Evolutionary conservation across 176 grass and related monocot genomes (phyloP).

Genomic region (Neostapfia colusana): DNA sequence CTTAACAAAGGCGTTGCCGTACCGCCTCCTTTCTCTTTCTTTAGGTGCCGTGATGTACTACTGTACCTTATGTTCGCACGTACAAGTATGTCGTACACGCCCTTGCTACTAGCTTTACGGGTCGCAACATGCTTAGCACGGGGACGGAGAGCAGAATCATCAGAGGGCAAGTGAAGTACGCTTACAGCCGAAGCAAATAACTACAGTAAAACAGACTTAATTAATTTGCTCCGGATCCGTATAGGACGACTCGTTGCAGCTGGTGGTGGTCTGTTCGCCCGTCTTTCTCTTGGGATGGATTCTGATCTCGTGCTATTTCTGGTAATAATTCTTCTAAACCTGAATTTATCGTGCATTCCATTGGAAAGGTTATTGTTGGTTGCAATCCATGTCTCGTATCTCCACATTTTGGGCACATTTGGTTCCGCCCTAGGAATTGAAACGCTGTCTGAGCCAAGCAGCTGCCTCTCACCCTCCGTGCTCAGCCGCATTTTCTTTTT

Average conservation of each 20-base stretch:
- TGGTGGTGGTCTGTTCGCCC: neutral
- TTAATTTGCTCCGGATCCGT: neutral
- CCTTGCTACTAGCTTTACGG: neutral
- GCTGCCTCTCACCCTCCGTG: too few relatives aligned
- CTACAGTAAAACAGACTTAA: neutral
- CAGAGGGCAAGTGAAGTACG: constrained; percentile 8
- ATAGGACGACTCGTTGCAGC: neutral
- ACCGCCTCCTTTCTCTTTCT: neutral
- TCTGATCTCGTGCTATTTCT: too few relatives aligned
- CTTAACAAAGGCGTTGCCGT: neutral
- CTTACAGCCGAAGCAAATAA: constrained; percentile 35
- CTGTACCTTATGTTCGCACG: neutral
- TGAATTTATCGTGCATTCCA: too few relatives aligned
- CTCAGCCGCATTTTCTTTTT: too few relatives aligned
- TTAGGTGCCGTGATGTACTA: neutral
- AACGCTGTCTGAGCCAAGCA: too few relatives aligned
- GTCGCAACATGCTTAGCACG: neutral
- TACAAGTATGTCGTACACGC: constrained; percentile 10
- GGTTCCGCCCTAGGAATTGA: too few relatives aligned
- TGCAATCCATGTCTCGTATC: too few relatives aligned
- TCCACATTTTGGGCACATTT: too few relatives aligned
- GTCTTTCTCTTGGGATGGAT: neutral
- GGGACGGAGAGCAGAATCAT: neutral
- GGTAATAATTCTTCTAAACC: too few relatives aligned
- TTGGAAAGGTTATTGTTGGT: too few relatives aligned